Evolutionary conservation across 108 stramenopile genomes (phyloP), one percentile per base, ranked within the genome.

Genomic region (Fragilaria radians): DNA sequence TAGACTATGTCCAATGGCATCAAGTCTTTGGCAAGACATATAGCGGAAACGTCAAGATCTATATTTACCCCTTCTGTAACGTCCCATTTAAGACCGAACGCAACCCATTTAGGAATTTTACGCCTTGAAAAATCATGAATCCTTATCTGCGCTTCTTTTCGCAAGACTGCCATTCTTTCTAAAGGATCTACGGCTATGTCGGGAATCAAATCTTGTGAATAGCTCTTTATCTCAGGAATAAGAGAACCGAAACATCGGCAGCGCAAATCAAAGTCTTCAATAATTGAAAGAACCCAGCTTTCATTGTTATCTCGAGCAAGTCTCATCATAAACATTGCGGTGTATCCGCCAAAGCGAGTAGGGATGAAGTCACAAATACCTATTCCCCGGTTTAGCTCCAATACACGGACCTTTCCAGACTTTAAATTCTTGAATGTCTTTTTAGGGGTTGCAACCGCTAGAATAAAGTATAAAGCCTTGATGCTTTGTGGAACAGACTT

Each of bases 11-110:
- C 76, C 9, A 66, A 58, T 36, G 61, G 19, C 17, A 66, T 73
- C 27, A 66, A 34, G 18, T 73, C 50, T 1, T 58, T 45, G 32
- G 70, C 76, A 0, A 77, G 54, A 50, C 76, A 77, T 2, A 72
- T 45, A 0, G 52, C 72, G 1, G 69, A 73, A 0, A 72, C 76
- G 46, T 77, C 76, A 3, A 77, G 32, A 54, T 77, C 76, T 17
- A 77, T 71, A 32, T 72, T 68, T 22, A 71, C 72, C 26, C 77
- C 77, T 59, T 73, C 46, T 0, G 73, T 71, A 1, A 78, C 68
- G 53, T 78, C 77, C 77, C 77, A 78, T 0, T 73, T 66, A 27
- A 78, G 28, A 0, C 77, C 77, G 61, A 78, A 66, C 0, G 62
- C 66, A 0, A 78, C 25, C 11, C 54, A 32, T 1, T 50, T 34